A percentile compares a stretch with the other conserved stretches of the same genome.
phyloP scores from a whole-genome alignment of 2,329 filamentous ascomycete species.

The Simplicillium sp. region DNA sequence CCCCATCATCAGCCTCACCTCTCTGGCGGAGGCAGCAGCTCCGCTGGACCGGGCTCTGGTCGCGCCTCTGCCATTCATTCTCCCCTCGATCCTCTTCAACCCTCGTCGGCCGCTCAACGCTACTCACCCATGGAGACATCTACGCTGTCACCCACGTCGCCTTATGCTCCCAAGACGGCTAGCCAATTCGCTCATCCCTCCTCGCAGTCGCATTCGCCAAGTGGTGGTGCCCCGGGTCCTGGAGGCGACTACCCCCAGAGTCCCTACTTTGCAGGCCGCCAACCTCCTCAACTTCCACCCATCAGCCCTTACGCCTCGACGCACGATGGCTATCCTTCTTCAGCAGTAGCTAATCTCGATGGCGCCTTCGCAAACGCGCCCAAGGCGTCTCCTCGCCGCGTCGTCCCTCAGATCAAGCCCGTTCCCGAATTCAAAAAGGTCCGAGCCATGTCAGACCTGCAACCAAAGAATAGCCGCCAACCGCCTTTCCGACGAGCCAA shows the following conservation, averaged over 20 bases:
- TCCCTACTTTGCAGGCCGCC: constrained; percentile 46
- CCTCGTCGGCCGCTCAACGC: constrained; percentile 75
- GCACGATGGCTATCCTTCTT: constrained; percentile 65
- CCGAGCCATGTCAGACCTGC: constrained; percentile 61
- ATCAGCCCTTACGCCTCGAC: constrained; percentile 59
- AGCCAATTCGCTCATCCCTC: constrained; percentile 43
- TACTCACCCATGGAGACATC: constrained; percentile 84
- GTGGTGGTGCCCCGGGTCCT: constrained; percentile 37
- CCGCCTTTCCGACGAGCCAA: constrained; percentile 88
- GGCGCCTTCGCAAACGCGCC: constrained; percentile 48
- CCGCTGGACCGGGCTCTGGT: constrained; percentile 16
- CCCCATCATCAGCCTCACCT: constrained; percentile 69
- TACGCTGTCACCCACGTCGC: constrained; percentile 66
- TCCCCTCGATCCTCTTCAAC: constrained; percentile 46
- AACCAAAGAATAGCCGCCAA: constrained; percentile 76
- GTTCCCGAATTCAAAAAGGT: constrained; percentile 85
- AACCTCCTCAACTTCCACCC: constrained; percentile 61
- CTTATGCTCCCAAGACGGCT: constrained; percentile 60
- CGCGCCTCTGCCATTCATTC: constrained; percentile 58
- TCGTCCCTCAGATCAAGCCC: constrained; percentile 43
- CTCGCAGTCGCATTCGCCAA: constrained; percentile 67
- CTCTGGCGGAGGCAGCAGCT: constrained; percentile 24
- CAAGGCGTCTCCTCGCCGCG: constrained; percentile 48
- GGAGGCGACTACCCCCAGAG: constrained; percentile 49
- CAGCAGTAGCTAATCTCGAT: constrained; percentile 63